A percentile compares a stretch with the other conserved stretches of the same genome.
These are phyloP conservation scores for Diphasiastrum complanatum DNA, from an alignment of 83 land plant species.

Conservation along the genomic window DNA sequence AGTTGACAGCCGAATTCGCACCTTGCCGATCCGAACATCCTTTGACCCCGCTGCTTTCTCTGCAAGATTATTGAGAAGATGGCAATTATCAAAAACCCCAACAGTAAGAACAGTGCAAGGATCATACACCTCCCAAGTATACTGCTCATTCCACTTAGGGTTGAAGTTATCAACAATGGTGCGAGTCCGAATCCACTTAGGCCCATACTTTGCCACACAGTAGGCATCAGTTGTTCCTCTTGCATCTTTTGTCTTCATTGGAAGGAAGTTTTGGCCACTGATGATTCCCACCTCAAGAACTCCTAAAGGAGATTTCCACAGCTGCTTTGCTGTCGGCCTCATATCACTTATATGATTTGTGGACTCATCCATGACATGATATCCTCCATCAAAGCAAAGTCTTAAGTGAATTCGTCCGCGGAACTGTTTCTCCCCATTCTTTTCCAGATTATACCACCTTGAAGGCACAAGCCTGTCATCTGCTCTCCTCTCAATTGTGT, in stretches of 20 bases:
- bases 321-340: constrained; percentile 15
- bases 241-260: constrained; percentile 13
- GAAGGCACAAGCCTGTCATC: constrained; percentile 37
- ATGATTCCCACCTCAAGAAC: constrained; percentile 9
- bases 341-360: no score
- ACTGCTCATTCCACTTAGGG: no score
- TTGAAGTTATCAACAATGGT: constrained; percentile 7
- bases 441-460: constrained; percentile 47
- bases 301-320: constrained; percentile 23
- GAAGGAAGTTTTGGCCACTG: constrained; percentile 4
- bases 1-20: constrained; percentile 16
- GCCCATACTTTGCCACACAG: constrained; percentile 5
- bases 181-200: constrained; percentile 8
- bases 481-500: constrained; percentile 39
- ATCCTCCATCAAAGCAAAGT: constrained; percentile 9
- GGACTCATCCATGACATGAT: no score
- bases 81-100: constrained; percentile 11
- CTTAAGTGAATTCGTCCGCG: constrained; percentile 2
- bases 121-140: no score
- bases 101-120: constrained; percentile 8
- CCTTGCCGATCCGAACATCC: constrained; percentile 13
- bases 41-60: not conserved
- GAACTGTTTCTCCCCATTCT: constrained; percentile 19
- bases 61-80: not conserved
- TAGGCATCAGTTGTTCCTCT: constrained; percentile 12